Base-by-base conservation (phyloP, 257 asterid genomes). In the Solanum tarijense region DNA sequence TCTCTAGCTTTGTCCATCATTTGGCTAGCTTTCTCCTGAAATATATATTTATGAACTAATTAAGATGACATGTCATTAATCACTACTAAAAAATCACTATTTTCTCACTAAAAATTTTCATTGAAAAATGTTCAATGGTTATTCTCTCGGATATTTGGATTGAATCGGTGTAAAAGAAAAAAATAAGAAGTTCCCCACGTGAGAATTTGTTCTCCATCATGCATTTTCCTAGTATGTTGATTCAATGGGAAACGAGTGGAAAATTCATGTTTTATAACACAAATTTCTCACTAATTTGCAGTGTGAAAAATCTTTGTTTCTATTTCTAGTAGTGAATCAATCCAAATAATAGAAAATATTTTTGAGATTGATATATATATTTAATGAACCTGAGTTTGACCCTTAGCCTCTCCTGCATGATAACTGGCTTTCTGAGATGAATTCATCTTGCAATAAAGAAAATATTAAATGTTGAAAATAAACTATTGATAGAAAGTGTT, bases 21-120 rank as follows among this genome's bases (percentile, higher is more conserved):
- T 72, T 92, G 93, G 84, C 46, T 89, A 46, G 89, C 27, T 58
- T 91, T 92, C 75, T 92, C 93, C 93, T 92, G 89, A 66, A 89
- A 83, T 13, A 25, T 79, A 79, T 46, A 46, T 81, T 36, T 55
- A 36, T 86, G 31, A 75, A 20, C 62, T 7, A 79, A 35, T 55
- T 11, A 72, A 48, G n/a, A 86, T 71, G 39, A 43, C 25, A 18
- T 71, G 31, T 38, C 73, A 13, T 76, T 76, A 14, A 78, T 75
- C 55, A 62, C 31, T 23, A 23, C 69, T 23, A 62, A 23, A 62
- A 23, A 9, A 23, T 9, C 27, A 20, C 27, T 20, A 23, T 62
- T 62, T 62, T 62, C 25, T n/a, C 69, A 23, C 69, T 20, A n/a
- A 62, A 52, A 6, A 2, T 2, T 52, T 52, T 18, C 62, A 52